Conservation (phyloP, 2,329 filamentous ascomycete species). For the Penicillium sp. region DNA sequence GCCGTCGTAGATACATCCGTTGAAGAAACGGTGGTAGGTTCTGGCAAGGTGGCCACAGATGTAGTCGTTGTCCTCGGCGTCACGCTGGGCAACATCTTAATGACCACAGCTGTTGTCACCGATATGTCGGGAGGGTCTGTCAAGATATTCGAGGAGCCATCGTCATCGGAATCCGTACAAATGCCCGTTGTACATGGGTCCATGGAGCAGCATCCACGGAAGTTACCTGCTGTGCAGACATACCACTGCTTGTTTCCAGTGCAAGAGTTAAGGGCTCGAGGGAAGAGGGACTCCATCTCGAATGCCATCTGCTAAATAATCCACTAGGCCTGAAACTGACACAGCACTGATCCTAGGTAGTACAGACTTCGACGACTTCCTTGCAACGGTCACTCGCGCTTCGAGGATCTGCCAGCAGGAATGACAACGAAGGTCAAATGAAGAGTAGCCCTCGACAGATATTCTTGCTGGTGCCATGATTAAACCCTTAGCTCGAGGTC, state of each 20-base stretch:
- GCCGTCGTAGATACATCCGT: not conserved
- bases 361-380: not conserved
- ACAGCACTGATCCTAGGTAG: not conserved
- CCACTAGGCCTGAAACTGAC: not conserved
- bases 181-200: conserved; percentile 32
- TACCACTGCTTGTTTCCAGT: conserved; percentile 26
- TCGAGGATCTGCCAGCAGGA: not conserved
- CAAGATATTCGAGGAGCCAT: not conserved
- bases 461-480: not conserved
- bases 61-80: conserved; percentile 4
- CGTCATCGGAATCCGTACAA: conserved; percentile 27
- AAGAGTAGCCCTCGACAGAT: not conserved
- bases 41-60: conserved; percentile 1
- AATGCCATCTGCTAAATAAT: not conserved
- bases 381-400: not conserved
- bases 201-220: conserved; percentile 34
- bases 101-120: not conserved
- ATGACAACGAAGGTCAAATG: not conserved
- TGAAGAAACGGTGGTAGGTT: not conserved
- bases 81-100: not conserved
- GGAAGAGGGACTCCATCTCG: conserved; percentile 4
- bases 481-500: not conserved
- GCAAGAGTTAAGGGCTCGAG: conserved; percentile 17
- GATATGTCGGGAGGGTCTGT: not conserved
- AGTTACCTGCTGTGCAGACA: conserved; percentile 26